Evolutionary conservation across 2,329 filamentous ascomycete species (phyloP).

Genomic region (Tolypocladium inflatum): DNA sequence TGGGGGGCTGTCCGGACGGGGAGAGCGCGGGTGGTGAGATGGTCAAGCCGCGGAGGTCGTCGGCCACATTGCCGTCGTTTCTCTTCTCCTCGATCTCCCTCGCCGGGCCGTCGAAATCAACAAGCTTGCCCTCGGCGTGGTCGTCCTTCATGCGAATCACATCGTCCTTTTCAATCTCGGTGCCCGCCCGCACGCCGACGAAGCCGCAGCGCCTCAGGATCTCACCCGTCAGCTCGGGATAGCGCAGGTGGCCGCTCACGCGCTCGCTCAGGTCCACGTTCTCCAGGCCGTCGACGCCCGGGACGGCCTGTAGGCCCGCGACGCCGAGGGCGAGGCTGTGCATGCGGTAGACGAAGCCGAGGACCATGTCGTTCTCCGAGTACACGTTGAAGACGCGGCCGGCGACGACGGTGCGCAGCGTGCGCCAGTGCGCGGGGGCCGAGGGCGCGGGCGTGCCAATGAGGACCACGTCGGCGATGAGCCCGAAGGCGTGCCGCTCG

Average conservation of each 20-base stretch:
- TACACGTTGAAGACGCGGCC: conserved; percentile 83
- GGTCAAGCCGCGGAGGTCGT: conserved; percentile 17
- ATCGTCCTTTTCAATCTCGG: conserved; percentile 41
- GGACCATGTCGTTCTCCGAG: conserved; percentile 77
- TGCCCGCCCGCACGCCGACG: conserved; percentile 31
- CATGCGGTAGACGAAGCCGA: conserved; percentile 79
- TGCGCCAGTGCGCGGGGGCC: conserved; percentile 61
- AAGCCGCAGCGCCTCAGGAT: conserved; percentile 45
- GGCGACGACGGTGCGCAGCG: conserved; percentile 67
- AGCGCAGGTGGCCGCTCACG: conserved; percentile 45
- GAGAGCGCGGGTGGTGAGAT: conserved; percentile 16
- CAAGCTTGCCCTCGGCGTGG: conserved; percentile 18
- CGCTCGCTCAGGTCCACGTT: conserved; percentile 43
- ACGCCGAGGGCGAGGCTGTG: conserved; percentile 76
- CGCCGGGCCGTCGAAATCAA: conserved; percentile 15
- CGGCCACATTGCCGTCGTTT: conserved; percentile 6
- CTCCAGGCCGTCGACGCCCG: conserved; percentile 55
- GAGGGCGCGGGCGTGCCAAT: conserved; percentile 75
- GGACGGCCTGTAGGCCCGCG: conserved; percentile 69
- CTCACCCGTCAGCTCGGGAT: conserved; percentile 38
- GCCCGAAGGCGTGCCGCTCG: conserved; percentile 68
- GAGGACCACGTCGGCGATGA: conserved; percentile 75
- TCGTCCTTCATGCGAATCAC: conserved; percentile 36
- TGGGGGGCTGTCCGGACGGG: not conserved
- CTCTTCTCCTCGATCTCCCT: not conserved